Evolutionary conservation across 164 flowering plant genomes (phyloP).

Genomic region (Magnolia kwangsiensis): DNA sequence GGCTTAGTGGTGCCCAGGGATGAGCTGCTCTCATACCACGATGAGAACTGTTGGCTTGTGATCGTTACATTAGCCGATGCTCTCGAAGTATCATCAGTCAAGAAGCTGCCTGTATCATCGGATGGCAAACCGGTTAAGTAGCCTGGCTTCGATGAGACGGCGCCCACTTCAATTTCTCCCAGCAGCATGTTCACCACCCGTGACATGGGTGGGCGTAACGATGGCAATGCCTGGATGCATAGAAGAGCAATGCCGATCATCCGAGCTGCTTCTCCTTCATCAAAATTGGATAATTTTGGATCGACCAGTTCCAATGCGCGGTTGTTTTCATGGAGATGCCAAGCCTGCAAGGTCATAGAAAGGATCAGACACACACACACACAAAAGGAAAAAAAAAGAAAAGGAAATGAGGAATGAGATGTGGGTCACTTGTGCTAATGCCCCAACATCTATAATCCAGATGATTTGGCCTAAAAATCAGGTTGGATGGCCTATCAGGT

Average conservation of each 20-base stretch:
- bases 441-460: too few species aligned
- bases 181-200: constrained; percentile 56
- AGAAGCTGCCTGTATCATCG: constrained; percentile 13
- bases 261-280: constrained; percentile 39
- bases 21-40: constrained; percentile 14
- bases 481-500: too few species aligned
- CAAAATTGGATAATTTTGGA: constrained; percentile 25
- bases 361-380: neutral
- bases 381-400: too few species aligned
- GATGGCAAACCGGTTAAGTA: constrained; percentile 20
- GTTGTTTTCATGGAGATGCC: constrained; percentile 45
- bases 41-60: constrained; percentile 5
- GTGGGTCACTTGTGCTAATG: too few species aligned
- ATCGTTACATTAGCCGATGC: neutral
- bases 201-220: constrained; percentile 55
- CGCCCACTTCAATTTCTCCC: constrained; percentile 54
- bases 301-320: constrained; percentile 43
- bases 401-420: too few species aligned
- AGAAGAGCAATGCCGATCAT: constrained; percentile 47
- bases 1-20: constrained; percentile 7
- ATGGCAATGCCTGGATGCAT: constrained; percentile 66
- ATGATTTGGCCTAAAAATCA: too few species aligned
- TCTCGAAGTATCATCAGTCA: constrained; percentile 9
- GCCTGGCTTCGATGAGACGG: constrained; percentile 32
- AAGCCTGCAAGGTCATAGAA: constrained; percentile 32